Base-by-base conservation (phyloP, 352 stramenopile genomes). In the Phytophthora rubi region DNA sequence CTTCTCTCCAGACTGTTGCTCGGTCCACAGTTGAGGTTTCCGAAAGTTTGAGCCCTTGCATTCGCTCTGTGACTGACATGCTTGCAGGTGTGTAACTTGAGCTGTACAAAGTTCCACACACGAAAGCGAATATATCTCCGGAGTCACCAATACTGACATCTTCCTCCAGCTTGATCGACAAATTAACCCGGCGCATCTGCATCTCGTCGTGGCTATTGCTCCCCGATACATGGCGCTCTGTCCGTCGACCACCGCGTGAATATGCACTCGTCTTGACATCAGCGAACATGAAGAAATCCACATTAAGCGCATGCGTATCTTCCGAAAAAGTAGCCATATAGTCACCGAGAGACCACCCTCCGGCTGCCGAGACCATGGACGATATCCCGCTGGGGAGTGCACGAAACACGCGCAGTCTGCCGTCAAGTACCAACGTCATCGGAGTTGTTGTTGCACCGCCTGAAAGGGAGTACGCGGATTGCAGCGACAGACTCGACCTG, bases 351-450 rank as follows among this genome's bases (percentile, higher is more conserved):
- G 10, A 16, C 45, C 57, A 64, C 15, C 44, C 45, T 33, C 45
- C 57, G 13, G 28, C 23, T 5, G 18, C 4, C 28, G n/a, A 7
- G 23, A 64, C 44, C 45, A 55, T 54, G 8, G 57, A 55, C 30
- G 57, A 64, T 3, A 47, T 26, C 5, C 60, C 60, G 18, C 60
- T 60, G 2, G 60, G 60, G 10, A 59, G 53, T 32, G 32, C 16
- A 5, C 16, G 59, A 32, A 67, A 57, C 18, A 8, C 33, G 26
- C 52, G 49, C 28, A 59, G 30, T 26, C 37, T 30, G 2, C 58
- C 53, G 32, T 59, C 58, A 7, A 47, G 35, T 33, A 51, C 47
- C 13, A 80, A 18, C n/a, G 57, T 6, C 69, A 73, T 73, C 4
- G 30, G 23, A 7, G 28, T 13, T 7, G 7, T 10, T 15, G 28